Evolutionary conservation across 148 eudicot genomes (phyloP), one percentile per base, ranked within the genome.

Genomic region (Camellia japonica): DNA sequence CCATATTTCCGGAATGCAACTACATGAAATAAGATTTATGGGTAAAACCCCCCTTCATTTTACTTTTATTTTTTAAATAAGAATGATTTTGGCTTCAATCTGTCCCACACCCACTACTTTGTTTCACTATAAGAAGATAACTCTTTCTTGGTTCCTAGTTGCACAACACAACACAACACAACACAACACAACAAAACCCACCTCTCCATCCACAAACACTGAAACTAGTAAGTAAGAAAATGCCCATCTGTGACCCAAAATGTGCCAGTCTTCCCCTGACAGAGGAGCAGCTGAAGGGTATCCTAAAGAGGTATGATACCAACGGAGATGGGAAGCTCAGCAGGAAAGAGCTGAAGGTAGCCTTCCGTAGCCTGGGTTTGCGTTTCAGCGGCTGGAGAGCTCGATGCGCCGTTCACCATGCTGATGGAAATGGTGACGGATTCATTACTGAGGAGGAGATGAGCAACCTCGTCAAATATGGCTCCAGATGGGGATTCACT

Each of bases 311-410:
- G 15, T 67, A 55, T 47, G 85, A 79, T 71, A 51, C 46, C 6
- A 41, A 83, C 41, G 67, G 82, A 59, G 85, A 83, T 16, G 82
- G 85, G 2, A 62, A 38, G 68, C 59, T 83, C 20, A 78, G 68
- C 41, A 42, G 6, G 71, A 42, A 61, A 3, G 85, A 83, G 71
- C 55, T 83, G 65, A 55, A 54, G 82, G 12, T 7, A 52, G 85
- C 82, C 44, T 65, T 79, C 38, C 18, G 41, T 14, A 56, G 46
- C 54, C 44, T 49, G 14, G 82, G 85, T 2, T 13, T 46, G 41
- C 51, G 79, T 12, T 75, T 83, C 23, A 16, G 58, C 6, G 13
- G 65, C n/a, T 52, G 69, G 69, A 74, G 78, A 63, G 82, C 82
- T 20, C 7, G 67, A 18, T 56, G 62, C 0, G 82, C 77, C 23